Conservation (phyloP, 1,139 yeast genomes). For the Blastobotrys indianensis region DNA sequence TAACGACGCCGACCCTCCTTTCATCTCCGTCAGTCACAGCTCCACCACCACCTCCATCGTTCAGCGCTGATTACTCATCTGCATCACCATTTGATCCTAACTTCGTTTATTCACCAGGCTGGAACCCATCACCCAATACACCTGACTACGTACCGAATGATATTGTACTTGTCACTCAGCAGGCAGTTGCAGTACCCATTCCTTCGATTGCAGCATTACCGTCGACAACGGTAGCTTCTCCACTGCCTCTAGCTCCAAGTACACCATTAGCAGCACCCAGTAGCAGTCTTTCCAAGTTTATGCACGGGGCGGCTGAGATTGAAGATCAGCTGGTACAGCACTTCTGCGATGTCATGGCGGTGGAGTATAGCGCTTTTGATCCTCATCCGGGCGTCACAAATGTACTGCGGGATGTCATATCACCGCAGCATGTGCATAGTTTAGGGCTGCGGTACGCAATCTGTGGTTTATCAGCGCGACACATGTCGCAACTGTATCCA, state of each 20-base stretch:
- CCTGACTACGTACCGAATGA: neutral
- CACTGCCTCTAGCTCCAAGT: constrained; percentile 3
- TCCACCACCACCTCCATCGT: no score
- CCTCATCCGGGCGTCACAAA: constrained; percentile 8
- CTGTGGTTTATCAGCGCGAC: constrained; percentile 19
- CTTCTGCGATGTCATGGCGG: constrained; percentile 15
- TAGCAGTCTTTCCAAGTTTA: constrained; percentile 1
- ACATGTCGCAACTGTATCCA: constrained; percentile 15
- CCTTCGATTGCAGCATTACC: neutral
- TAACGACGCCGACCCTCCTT: no score
- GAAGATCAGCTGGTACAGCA: constrained; percentile 15
- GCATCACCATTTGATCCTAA: neutral
- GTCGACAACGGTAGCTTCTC: neutral
- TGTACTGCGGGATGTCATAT: constrained; percentile 10
- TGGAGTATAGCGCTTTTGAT: constrained; percentile 16
- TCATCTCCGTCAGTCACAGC: no score
- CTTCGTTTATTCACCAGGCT: constrained; percentile 2
- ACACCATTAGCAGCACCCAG: constrained; percentile 8
- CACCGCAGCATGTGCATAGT: constrained; percentile 6
- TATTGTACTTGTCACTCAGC: neutral
- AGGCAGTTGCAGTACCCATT: neutral
- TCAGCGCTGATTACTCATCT: neutral
- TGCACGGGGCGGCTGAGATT: constrained; percentile 6
- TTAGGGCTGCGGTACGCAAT: constrained; percentile 16
- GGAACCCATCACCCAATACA: neutral